These are phyloP conservation scores for Coemansia sp. DNA, from an alignment of 192 early-diverging fungal genomes.

Conservation along the genomic window DNA sequence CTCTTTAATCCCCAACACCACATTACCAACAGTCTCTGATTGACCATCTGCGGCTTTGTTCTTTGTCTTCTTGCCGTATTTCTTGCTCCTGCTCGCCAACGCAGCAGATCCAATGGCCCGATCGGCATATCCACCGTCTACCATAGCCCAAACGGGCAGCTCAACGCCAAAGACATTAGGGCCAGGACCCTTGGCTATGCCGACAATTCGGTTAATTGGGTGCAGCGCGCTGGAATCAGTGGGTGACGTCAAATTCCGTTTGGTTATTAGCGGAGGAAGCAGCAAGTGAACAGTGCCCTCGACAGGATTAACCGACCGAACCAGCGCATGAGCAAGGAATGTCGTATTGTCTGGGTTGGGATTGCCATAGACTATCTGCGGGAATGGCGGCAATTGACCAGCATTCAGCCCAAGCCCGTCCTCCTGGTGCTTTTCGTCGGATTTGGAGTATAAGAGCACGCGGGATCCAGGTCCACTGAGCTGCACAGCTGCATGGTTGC, in stretches of 20 bases:
- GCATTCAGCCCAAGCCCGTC: no score
- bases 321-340: constrained; percentile 61
- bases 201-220: constrained; percentile 35
- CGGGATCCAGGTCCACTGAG: constrained; percentile 39
- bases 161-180: constrained; percentile 25
- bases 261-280: constrained; percentile 35
- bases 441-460: constrained; percentile 3
- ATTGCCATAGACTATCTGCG: constrained; percentile 44
- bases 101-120: constrained; percentile 31
- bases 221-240: neutral
- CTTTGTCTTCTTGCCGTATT: neutral
- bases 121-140: constrained; percentile 36
- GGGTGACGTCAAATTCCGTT: neutral
- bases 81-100: neutral
- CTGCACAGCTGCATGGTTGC: constrained; percentile 21
- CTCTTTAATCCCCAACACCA: constrained; percentile 33
- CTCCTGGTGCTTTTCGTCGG: neutral
- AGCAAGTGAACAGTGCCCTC: constrained; percentile 57
- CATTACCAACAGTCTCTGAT: neutral
- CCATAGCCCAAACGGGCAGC: constrained; percentile 31
- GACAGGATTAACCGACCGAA: constrained; percentile 62
- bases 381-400: no score
- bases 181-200: constrained; percentile 38
- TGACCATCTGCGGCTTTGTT: neutral
- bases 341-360: constrained; percentile 42